These are phyloP conservation scores for Aegilops bicornis DNA, from an alignment of 176 grass and related monocot genomes.

Conservation along the genomic window DNA sequence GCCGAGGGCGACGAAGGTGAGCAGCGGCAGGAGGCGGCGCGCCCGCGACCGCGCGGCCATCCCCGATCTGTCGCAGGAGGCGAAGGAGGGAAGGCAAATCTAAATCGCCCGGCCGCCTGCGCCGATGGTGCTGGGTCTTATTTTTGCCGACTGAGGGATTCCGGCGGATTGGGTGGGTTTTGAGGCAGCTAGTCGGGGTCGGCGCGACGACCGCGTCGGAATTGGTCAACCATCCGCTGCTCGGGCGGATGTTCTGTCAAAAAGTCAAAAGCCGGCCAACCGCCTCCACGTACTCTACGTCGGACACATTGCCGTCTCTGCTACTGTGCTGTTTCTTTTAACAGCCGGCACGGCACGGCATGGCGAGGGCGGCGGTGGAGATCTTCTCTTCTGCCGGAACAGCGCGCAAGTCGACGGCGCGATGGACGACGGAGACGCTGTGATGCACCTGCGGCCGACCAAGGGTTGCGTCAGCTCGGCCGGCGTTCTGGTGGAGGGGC, in stretches of 20 bases:
- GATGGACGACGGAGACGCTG: background rate
- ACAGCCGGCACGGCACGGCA: background rate
- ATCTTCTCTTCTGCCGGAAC: background rate
- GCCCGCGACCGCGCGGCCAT: slow-evolving; percentile 42
- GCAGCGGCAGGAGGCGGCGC: slow-evolving; percentile 43
- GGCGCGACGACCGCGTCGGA: background rate
- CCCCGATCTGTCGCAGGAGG: background rate
- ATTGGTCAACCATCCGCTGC: background rate
- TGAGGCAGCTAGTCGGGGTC: background rate
- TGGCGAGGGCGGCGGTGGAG: background rate
- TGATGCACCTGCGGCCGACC: background rate
- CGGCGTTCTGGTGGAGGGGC: too few relatives aligned
- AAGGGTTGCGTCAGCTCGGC: background rate
- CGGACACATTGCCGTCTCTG: background rate
- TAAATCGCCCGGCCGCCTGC: background rate
- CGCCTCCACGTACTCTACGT: background rate
- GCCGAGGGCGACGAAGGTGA: slow-evolving; percentile 63
- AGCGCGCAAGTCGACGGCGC: background rate
- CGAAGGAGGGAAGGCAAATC: background rate
- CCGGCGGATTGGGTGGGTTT: background rate
- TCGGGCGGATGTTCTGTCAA: background rate
- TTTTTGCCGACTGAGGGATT: background rate
- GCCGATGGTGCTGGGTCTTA: background rate
- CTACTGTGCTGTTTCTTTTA: too few relatives aligned
- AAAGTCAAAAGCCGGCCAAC: background rate